phyloP scores from a whole-genome alignment of 805 yeast species.

The Yamadazyma scolyti region DNA sequence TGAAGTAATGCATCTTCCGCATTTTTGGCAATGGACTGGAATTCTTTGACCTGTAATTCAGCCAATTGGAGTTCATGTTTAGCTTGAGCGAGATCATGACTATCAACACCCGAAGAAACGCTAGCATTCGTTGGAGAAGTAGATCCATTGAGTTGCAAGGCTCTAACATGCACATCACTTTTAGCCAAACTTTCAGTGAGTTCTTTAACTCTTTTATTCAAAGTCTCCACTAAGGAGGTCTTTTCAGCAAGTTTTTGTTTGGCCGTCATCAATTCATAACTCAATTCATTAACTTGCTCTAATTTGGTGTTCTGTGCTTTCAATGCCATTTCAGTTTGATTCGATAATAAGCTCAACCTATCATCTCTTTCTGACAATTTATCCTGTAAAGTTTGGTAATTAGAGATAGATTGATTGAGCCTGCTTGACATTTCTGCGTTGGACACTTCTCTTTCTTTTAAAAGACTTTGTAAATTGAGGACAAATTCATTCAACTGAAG shows the following conservation, averaged over 20 bases:
- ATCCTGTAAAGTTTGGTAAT: constrained; percentile 41
- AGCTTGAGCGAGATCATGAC: constrained; percentile 10
- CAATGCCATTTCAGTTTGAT: constrained; percentile 54
- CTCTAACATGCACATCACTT: constrained; percentile 11
- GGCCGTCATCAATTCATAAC: constrained; percentile 38
- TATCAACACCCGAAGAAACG: constrained; percentile 1
- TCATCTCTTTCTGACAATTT: constrained; percentile 54
- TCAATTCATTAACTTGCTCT: constrained; percentile 55
- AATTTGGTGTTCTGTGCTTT: constrained; percentile 50
- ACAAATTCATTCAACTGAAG: constrained; percentile 54
- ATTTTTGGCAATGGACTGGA: constrained; percentile 58
- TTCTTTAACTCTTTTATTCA: constrained; percentile 32
- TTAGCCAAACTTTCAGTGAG: constrained; percentile 20
- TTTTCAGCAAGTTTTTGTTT: constrained; percentile 42
- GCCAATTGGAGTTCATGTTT: constrained; percentile 50
- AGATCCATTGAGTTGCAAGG: constrained; percentile 14
- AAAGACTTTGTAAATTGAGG: constrained; percentile 55
- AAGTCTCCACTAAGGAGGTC: constrained; percentile 32
- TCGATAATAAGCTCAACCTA: constrained; percentile 46
- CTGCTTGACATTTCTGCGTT: constrained; percentile 48
- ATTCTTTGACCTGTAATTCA: constrained; percentile 55
- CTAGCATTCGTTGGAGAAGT: constrained; percentile 7
- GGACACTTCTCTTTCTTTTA: constrained; percentile 57
- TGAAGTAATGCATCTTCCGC: constrained; percentile 62
- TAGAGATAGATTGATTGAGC: constrained; percentile 45